phyloP scores from a whole-genome alignment of 2,329 filamentous ascomycete genomes.

The Byssoonygena ceratinophila region DNA sequence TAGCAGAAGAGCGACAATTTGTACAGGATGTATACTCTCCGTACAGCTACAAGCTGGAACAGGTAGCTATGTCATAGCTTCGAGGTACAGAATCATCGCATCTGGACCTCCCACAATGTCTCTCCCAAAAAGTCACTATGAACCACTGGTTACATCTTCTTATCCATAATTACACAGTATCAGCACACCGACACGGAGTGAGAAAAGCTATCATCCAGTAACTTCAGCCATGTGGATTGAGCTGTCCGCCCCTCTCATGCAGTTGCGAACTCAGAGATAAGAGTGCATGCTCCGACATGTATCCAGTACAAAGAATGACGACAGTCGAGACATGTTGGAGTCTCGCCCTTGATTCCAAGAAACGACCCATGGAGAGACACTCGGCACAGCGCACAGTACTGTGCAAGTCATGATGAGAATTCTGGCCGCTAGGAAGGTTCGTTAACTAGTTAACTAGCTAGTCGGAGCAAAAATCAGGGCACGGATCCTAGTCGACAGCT shows the following conservation, averaged over 20 bases:
- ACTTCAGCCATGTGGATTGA: not conserved
- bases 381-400: not conserved
- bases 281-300: too few relatives aligned
- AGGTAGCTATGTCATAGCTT: not conserved
- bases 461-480: not conserved
- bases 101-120: not conserved
- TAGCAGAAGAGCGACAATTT: not conserved
- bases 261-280: not conserved
- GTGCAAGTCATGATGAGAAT: not conserved
- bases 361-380: constrained; percentile 1
- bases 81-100: too few relatives aligned
- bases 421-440: not conserved
- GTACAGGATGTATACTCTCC: too few relatives aligned
- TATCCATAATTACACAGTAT: too few relatives aligned
- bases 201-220: not conserved
- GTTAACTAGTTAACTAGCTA: not conserved
- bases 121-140: not conserved
- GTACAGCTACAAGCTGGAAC: too few relatives aligned
- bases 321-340: not conserved
- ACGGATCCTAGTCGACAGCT: not conserved
- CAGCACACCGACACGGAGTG: too few relatives aligned
- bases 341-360: not conserved
- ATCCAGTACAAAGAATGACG: not conserved
- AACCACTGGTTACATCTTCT: too few relatives aligned
- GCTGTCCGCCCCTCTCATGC: not conserved